These are phyloP conservation scores for Cordia subcordata DNA, from an alignment of 257 asterid species.

Conservation along the genomic window DNA sequence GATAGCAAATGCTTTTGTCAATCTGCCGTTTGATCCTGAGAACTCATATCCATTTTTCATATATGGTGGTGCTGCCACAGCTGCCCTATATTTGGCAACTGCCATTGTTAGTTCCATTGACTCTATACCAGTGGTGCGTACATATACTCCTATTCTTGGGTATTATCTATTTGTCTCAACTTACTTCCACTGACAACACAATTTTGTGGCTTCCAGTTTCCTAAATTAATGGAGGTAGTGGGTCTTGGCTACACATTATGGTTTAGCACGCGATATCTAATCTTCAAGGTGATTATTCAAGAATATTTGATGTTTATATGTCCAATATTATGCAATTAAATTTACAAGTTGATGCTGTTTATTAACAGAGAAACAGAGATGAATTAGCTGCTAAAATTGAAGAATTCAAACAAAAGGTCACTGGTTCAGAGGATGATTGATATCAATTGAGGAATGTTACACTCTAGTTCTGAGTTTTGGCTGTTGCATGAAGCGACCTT, in stretches of 20 bases:
- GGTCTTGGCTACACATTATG: slow-evolving; percentile 79
- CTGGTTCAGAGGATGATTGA: slow-evolving; percentile 43
- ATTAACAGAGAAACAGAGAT: slow-evolving; percentile 62
- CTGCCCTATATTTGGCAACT: slow-evolving; percentile 52
- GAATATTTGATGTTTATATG: background rate
- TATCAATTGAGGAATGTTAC: background rate
- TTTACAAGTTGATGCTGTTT: background rate
- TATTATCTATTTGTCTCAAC: background rate
- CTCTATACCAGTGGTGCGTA: slow-evolving; percentile 70
- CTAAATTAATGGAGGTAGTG: slow-evolving; percentile 62
- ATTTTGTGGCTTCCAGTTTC: slow-evolving; percentile 37
- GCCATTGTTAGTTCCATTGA: slow-evolving; percentile 70
- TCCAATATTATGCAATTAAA: background rate
- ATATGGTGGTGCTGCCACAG: slow-evolving; percentile 50
- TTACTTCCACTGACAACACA: slow-evolving; percentile 5
- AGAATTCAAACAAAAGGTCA: slow-evolving; percentile 55
- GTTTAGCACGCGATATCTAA: slow-evolving; percentile 68
- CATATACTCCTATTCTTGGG: background rate
- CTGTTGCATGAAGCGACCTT: background rate
- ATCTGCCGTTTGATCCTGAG: slow-evolving; percentile 50
- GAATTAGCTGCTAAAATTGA: slow-evolving; percentile 56
- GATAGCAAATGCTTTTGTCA: slow-evolving; percentile 13
- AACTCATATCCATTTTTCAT: slow-evolving; percentile 45
- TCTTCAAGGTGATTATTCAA: slow-evolving; percentile 55
- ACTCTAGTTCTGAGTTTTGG: background rate